Evolutionary conservation across 2,329 filamentous ascomycete species (phyloP).

Genomic region (Clonostachys byssicola): DNA sequence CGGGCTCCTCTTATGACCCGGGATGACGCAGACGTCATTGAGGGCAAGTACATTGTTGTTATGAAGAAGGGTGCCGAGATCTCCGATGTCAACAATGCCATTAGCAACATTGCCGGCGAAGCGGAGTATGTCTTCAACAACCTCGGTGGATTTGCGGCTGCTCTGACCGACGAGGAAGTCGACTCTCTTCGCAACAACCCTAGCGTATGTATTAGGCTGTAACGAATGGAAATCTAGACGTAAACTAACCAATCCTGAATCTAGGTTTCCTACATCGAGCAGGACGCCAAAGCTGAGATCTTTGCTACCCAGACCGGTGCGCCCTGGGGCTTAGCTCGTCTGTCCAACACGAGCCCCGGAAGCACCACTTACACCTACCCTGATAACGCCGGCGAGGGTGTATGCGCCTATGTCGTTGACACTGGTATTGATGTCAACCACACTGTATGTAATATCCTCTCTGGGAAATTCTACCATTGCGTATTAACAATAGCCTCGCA

Average conservation of each 20-base stretch:
- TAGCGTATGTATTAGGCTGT: conserved; percentile 1
- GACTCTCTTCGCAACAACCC: conserved; percentile 9
- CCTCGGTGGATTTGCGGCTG: conserved; percentile 10
- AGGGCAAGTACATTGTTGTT: conserved; percentile 4
- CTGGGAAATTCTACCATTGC: neutral
- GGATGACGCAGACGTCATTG: conserved; percentile 7
- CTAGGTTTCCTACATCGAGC: conserved; percentile 24
- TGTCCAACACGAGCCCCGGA: conserved; percentile 18
- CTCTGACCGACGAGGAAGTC: conserved; percentile 8
- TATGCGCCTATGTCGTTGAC: conserved; percentile 34
- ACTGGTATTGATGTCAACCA: conserved; percentile 27
- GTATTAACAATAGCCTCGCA: neutral
- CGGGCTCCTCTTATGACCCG: too few relatives aligned
- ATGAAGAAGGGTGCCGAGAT: conserved; percentile 15
- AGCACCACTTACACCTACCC: conserved; percentile 21
- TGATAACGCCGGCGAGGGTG: conserved; percentile 20
- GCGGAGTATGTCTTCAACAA: conserved; percentile 26
- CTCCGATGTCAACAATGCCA: conserved; percentile 23
- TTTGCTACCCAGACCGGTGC: conserved; percentile 27
- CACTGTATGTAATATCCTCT: conserved; percentile 12
- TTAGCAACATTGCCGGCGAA: conserved; percentile 16
- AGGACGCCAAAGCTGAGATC: conserved; percentile 20
- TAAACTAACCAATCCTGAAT: neutral
- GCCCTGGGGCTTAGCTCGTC: conserved; percentile 26
- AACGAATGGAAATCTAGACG: too few relatives aligned